A percentile compares a stretch with the other conserved stretches of the same genome.
phyloP scores from a whole-genome alignment of 768 basidiomycete species.

The Pulveroboletus sp. region DNA sequence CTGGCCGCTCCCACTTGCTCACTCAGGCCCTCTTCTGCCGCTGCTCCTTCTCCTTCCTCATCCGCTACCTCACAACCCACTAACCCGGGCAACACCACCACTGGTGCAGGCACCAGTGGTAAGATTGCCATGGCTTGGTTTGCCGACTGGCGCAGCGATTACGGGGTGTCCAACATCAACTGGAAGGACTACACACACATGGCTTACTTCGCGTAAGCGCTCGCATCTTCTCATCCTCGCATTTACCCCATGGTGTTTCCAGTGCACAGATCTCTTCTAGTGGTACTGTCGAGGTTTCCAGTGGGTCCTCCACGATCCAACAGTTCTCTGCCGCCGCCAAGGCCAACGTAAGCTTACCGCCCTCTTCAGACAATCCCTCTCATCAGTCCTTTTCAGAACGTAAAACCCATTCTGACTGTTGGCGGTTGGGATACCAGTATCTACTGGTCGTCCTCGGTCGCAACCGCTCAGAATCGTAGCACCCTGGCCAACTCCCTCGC shows the following conservation, averaged over 20 bases:
- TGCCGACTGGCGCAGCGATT: constrained; percentile 58
- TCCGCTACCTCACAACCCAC: neutral
- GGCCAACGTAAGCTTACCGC: constrained; percentile 18
- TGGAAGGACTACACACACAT: constrained; percentile 68
- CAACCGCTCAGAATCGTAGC: constrained; percentile 49
- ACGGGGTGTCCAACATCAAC: constrained; percentile 46
- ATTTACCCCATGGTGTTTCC: neutral
- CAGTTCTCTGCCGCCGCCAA: constrained; percentile 23
- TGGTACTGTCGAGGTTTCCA: constrained; percentile 7
- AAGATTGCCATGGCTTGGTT: constrained; percentile 60
- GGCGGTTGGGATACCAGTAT: constrained; percentile 66
- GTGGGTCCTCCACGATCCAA: constrained; percentile 3
- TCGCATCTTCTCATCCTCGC: no score
- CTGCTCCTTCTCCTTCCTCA: constrained; percentile 2
- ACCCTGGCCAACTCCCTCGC: constrained; percentile 53
- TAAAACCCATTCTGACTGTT: constrained; percentile 53
- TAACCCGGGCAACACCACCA: constrained; percentile 12
- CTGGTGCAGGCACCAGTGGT: constrained; percentile 22
- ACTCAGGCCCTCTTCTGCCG: constrained; percentile 6
- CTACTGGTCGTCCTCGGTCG: constrained; percentile 58
- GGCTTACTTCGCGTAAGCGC: constrained; percentile 55
- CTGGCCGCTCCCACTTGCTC: constrained; percentile 28
- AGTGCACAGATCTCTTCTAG: constrained; percentile 23
- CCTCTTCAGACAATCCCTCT: neutral
- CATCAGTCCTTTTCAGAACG: constrained; percentile 34